Conservation (phyloP, 2,329 filamentous ascomycete species). For the Teratosphaeria viscida region DNA sequence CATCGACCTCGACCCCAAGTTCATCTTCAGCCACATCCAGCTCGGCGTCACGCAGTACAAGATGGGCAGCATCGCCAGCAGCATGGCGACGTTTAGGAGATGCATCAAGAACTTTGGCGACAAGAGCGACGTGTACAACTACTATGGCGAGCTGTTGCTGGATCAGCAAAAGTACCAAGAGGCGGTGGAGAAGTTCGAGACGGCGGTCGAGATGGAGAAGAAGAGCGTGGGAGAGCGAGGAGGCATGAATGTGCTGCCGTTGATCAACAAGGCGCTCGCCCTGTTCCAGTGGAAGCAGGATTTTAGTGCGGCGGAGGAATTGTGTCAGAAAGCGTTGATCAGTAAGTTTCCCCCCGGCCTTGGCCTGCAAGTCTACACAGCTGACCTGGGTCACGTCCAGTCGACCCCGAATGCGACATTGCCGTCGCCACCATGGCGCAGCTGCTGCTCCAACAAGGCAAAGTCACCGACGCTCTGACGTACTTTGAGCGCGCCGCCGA, state of each 20-base stretch:
- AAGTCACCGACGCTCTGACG: conserved; percentile 85
- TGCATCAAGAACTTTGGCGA: conserved; percentile 98
- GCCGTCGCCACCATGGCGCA: conserved; percentile 98
- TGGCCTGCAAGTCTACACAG: not conserved
- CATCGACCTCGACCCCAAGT: conserved; percentile 87
- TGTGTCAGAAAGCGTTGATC: conserved; percentile 94
- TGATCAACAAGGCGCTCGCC: conserved; percentile 97
- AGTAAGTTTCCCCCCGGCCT: conserved; percentile 49
- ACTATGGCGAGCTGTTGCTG: conserved; percentile 92
- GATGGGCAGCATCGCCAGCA: conserved; percentile 95
- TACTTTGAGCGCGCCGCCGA: conserved; percentile 97
- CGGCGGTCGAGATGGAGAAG: conserved; percentile 97
- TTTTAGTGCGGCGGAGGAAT: conserved; percentile 84
- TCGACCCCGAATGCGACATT: conserved; percentile 97
- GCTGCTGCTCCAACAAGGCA: conserved; percentile 91
- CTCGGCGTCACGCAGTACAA: conserved; percentile 99
- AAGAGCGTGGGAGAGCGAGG: conserved; percentile 60
- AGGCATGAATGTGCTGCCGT: conserved; percentile 90
- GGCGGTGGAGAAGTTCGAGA: conserved; percentile 96
- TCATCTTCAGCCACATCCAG: conserved; percentile 99
- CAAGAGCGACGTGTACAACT: conserved; percentile 97
- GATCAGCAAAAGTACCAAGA: conserved; percentile 95
- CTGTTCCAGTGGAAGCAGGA: conserved; percentile 98
- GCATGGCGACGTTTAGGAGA: conserved; percentile 94
- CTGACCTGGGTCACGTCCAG: conserved; percentile 36